phyloP scores from a whole-genome alignment of 306 rosid species.

The Phaseolus lunatus region DNA sequence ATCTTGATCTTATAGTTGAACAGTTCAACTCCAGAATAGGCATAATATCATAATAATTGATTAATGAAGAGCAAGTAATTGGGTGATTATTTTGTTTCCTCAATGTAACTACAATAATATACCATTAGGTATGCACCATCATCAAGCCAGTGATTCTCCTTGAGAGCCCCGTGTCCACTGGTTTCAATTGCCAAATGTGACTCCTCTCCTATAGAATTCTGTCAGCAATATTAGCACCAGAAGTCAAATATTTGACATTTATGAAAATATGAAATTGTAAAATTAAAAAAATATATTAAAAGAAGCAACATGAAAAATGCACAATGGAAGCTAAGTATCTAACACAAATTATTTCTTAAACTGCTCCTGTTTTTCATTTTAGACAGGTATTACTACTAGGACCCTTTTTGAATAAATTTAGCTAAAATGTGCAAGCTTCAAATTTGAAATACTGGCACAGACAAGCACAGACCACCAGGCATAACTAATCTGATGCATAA shows the following conservation, averaged over 20 bases:
- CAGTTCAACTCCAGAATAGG: constrained; percentile 1
- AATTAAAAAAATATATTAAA: neutral
- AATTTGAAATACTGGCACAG: constrained; percentile 22
- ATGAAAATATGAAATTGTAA: constrained; percentile 22
- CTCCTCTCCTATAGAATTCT: constrained; percentile 88
- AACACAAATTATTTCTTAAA: constrained; percentile 9
- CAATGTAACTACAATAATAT: constrained; percentile 35
- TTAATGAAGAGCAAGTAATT: constrained; percentile 34
- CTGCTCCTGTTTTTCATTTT: constrained; percentile 13
- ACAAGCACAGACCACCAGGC: constrained; percentile 5
- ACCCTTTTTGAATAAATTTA: neutral
- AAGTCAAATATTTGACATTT: constrained; percentile 42
- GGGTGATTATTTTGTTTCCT: constrained; percentile 16
- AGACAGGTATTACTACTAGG: constrained; percentile 10
- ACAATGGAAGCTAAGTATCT: constrained; percentile 24
- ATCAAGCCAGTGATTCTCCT: constrained; percentile 98
- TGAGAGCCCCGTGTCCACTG: constrained; percentile 99
- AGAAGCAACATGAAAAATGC: constrained; percentile 18
- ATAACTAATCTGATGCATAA: constrained; percentile 24
- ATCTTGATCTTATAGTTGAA: constrained; percentile 7
- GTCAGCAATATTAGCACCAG: constrained; percentile 45
- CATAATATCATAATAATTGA: constrained; percentile 32
- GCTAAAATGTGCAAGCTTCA: constrained; percentile 24
- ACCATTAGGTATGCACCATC: constrained; percentile 99
- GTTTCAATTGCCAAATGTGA: constrained; percentile 98